Evolutionary conservation across 2,329 filamentous ascomycete species (phyloP).

Genomic region (Colletotrichum coccodes): DNA sequence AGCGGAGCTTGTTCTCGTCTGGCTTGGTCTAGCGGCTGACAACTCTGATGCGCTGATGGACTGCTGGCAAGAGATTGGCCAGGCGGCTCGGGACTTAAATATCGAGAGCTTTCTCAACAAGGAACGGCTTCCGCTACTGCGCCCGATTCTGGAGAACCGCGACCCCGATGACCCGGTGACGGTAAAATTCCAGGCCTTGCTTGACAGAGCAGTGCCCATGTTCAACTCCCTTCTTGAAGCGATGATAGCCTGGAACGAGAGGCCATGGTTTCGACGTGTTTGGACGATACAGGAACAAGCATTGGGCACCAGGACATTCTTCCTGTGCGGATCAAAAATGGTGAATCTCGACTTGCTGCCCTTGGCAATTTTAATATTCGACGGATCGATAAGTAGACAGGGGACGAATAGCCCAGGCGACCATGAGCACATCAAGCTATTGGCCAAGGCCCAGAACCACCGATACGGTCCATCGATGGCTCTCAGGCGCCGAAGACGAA

Average conservation of each 20-base stretch:
- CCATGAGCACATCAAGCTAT: neutral
- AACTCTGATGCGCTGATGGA: constrained; percentile 32
- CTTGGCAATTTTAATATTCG: constrained; percentile 31
- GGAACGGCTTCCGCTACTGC: constrained; percentile 9
- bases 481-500: constrained; percentile 1
- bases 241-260: constrained; percentile 12
- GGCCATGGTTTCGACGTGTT: constrained; percentile 40
- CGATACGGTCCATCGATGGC: neutral
- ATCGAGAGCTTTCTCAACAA: constrained; percentile 13
- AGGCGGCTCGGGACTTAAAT: constrained; percentile 39
- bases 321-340: constrained; percentile 40
- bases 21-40: constrained; percentile 41
- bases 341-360: constrained; percentile 42
- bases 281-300: constrained; percentile 43
- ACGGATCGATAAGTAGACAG: constrained; percentile 16
- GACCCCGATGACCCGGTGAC: constrained; percentile 34
- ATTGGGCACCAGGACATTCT: constrained; percentile 36
- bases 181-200: constrained; percentile 22
- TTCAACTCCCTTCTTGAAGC: neutral
- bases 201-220: neutral
- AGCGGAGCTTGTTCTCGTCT: constrained; percentile 45
- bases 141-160: constrained; percentile 5
- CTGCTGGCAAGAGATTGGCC: constrained; percentile 36
- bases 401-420: neutral
- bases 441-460: neutral